Evolutionary conservation across 164 flowering plant species (phyloP), one percentile per base, ranked within the genome.

Genomic region (Macadamia tetraphylla): DNA sequence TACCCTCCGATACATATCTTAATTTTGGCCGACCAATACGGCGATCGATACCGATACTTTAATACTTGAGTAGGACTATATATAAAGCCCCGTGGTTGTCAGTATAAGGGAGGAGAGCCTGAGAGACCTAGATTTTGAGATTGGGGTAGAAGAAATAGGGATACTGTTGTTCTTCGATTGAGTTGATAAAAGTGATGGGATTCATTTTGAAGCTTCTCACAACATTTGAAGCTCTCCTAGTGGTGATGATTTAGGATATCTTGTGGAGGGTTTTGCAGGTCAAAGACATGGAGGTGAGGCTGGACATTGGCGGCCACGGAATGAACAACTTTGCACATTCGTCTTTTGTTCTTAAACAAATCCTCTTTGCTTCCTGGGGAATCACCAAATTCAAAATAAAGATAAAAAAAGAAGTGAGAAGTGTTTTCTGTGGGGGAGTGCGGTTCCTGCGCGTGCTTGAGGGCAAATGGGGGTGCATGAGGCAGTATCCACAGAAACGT

Each of bases 121-220:
- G 76, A 63, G 11, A 74, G 62, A 9, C 77, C n/a, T 46, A 79
- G 66, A 64, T 78, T 63, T 13, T 80, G 83, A 0, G 81, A 69
- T 0, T 87, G 88, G 62, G 90, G 86, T 90, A 94, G 73, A 83
- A 59, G 83, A 92, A 92, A 78, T 77, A 84, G 65, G 88, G 77
- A 73, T 94, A 88, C 14, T 84, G 92, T 9, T 68, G 85, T 44
- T 69, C 1, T 63, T 86, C 83, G 61, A 74, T 42, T 17, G 84
- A 15, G 84, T 85, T 90, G 74, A 75, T 42, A 78, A 90, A 90
- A 14, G 95, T 94, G 76, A 89, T 80, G 0, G 88, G 87, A 53
- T 69, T 65, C 44, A 61, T 78, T 76, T 94, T 97, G 64, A 82
- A 68, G 74, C 77, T 67, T 74, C 94, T 63, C 32, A 94, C 74